Percentiles rank a stretch among this genome's conserved stretches.
phyloP scores from a whole-genome alignment of 805 yeast genomes.

The Candida coquimbonensis region DNA sequence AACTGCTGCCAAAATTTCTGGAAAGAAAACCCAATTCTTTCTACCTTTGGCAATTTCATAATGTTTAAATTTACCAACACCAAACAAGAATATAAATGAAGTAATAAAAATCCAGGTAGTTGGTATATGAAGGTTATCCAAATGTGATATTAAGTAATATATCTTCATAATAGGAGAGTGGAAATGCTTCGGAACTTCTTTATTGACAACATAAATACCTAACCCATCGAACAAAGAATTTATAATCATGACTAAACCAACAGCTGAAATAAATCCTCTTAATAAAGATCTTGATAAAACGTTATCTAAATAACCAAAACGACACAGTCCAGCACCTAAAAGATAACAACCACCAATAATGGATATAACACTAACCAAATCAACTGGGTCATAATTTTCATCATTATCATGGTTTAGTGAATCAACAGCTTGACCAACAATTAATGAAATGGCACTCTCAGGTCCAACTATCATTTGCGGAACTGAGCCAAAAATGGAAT shows the following conservation, averaged over 20 bases:
- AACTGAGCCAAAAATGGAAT: slow-evolving; percentile 74
- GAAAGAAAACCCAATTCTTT: slow-evolving; percentile 54
- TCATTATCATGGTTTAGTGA: slow-evolving; percentile 38
- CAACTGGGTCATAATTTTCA: slow-evolving; percentile 36
- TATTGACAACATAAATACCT: slow-evolving; percentile 49
- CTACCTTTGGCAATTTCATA: slow-evolving; percentile 22
- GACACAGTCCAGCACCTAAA: slow-evolving; percentile 66
- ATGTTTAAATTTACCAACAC: slow-evolving; percentile 37
- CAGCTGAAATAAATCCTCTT: slow-evolving; percentile 80
- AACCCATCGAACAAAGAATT: slow-evolving; percentile 69
- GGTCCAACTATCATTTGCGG: slow-evolving; percentile 91
- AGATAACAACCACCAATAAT: slow-evolving; percentile 70
- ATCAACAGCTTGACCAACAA: slow-evolving; percentile 76
- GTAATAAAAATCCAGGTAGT: slow-evolving; percentile 54
- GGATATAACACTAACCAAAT: slow-evolving; percentile 60
- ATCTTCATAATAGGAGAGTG: slow-evolving; percentile 71
- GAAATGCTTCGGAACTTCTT: slow-evolving; percentile 42
- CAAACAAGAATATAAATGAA: slow-evolving; percentile 40
- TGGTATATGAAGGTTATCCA: slow-evolving; percentile 42
- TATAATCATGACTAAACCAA: slow-evolving; percentile 75
- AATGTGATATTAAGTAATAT: slow-evolving; percentile 45
- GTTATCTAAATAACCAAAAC: slow-evolving; percentile 81
- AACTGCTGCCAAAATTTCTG: slow-evolving; percentile 72
- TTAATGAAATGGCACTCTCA: slow-evolving; percentile 79
- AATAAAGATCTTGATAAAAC: slow-evolving; percentile 70